phyloP scores from a whole-genome alignment of 495 filamentous ascomycete genomes.

The Hypoxylon crocopeplum region DNA sequence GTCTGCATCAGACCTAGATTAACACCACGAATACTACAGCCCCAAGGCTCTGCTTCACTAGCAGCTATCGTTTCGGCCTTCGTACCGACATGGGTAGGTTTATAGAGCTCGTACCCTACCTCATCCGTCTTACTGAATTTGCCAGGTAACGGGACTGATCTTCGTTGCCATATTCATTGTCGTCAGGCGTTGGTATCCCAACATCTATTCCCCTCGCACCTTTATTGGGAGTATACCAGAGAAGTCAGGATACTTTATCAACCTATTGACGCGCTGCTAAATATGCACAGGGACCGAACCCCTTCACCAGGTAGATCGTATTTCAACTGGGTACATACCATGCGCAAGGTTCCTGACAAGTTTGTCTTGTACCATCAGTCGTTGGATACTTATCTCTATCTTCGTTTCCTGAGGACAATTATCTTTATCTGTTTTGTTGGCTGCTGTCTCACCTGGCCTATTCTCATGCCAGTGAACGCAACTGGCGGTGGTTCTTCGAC shows the following conservation, averaged over 20 bases:
- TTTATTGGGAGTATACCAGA: conserved; percentile 40
- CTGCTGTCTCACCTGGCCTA: conserved; percentile 73
- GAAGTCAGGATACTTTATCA: conserved; percentile 26
- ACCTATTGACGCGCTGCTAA: conserved; percentile 17
- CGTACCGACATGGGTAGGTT: conserved; percentile 39
- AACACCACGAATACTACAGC: conserved; percentile 23
- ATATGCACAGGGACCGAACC: conserved; percentile 32
- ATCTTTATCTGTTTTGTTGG: conserved; percentile 77
- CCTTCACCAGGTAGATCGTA: conserved; percentile 26
- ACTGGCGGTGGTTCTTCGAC: conserved; percentile 68
- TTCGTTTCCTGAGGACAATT: conserved; percentile 78
- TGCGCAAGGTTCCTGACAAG: conserved; percentile 66
- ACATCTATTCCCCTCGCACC: conserved; percentile 39
- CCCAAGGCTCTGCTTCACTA: conserved; percentile 39
- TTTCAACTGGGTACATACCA: conserved; percentile 68
- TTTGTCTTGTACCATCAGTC: conserved; percentile 71
- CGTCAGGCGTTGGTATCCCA: conserved; percentile 34
- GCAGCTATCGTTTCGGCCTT: conserved; percentile 38
- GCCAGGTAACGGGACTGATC: conserved; percentile 26
- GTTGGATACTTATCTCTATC: conserved; percentile 77
- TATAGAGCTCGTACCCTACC: neutral
- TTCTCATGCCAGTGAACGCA: conserved; percentile 79
- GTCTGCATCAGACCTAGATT: neutral
- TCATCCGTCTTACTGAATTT: conserved; percentile 14
- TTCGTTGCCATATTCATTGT: conserved; percentile 40